These are phyloP conservation scores for Globisporangium acanthophoron DNA, from an alignment of 352 stramenopile species.

Conservation along the genomic window DNA sequence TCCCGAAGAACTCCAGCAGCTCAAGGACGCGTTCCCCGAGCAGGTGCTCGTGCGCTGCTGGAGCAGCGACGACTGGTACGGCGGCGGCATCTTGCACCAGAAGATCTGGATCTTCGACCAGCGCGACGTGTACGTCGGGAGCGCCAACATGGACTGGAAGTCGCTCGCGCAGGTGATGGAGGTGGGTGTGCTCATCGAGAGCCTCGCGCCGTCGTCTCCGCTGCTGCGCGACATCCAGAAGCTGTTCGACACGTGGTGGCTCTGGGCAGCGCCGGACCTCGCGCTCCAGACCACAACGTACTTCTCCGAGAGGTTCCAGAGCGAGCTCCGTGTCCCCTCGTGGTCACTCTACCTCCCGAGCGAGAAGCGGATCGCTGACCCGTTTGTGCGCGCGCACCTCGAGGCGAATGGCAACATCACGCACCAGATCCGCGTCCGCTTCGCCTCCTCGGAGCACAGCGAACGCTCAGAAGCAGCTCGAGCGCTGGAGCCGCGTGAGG, in stretches of 20 bases:
- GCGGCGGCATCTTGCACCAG: conserved; percentile 76
- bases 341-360: conserved; percentile 54
- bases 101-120: conserved; percentile 78
- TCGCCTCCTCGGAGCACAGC: conserved; percentile 4
- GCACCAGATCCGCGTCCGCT: conserved; percentile 34
- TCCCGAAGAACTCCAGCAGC: conserved; percentile 49
- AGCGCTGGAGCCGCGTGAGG: too few species aligned
- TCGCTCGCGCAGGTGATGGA: conserved; percentile 82
- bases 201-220: conserved; percentile 23
- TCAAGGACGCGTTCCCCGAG: conserved; percentile 23
- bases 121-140: conserved; percentile 65
- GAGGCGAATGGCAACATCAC: conserved; percentile 42
- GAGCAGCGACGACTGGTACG: conserved; percentile 66
- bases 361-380: conserved; percentile 25
- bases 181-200: conserved; percentile 59
- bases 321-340: conserved; percentile 42
- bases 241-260: conserved; percentile 75
- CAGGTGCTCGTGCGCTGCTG: conserved; percentile 51
- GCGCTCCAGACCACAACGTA: conserved; percentile 31
- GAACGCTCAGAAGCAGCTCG: background rate
- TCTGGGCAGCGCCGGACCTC: conserved; percentile 29
- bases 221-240: conserved; percentile 51
- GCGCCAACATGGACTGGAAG: conserved; percentile 87
- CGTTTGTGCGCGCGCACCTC: conserved; percentile 44
- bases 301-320: conserved; percentile 56